Conservation (phyloP, 768 basidiomycete species). For the Ramaria sp. region DNA sequence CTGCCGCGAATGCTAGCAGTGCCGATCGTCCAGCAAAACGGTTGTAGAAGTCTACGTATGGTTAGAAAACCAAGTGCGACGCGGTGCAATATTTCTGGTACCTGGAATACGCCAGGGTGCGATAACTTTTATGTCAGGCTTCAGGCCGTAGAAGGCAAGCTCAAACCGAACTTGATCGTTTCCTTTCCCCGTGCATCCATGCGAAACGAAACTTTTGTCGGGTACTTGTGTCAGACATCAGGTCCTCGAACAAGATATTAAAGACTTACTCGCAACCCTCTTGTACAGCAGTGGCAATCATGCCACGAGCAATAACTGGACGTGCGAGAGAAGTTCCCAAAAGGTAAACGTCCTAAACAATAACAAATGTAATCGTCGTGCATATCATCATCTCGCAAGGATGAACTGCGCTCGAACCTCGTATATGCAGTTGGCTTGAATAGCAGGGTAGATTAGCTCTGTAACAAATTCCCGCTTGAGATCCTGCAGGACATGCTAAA, state of each 20-base stretch:
- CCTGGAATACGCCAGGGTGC: constrained; percentile 97
- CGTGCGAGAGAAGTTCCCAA: constrained; percentile 96
- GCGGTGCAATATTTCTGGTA: constrained; percentile 21
- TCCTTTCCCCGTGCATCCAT: constrained; percentile 99
- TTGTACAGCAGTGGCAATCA: constrained; percentile 85
- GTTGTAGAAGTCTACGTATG: constrained; percentile 76
- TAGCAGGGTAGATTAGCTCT: constrained; percentile 94
- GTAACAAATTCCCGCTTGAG: constrained; percentile 91
- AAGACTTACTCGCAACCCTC: constrained; percentile 89
- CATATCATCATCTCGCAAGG: not conserved
- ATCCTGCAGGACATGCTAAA: constrained; percentile 41
- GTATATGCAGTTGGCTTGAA: constrained; percentile 98
- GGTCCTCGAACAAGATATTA: not conserved
- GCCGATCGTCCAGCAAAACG: constrained; percentile 94
- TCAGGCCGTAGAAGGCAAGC: constrained; percentile 95
- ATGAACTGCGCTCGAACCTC: constrained; percentile 43
- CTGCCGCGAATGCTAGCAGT: constrained; percentile 79
- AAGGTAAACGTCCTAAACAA: constrained; percentile 77
- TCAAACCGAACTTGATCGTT: constrained; percentile 99
- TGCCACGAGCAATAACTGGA: constrained; percentile 97
- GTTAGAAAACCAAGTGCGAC: not conserved
- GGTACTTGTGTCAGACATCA: not conserved
- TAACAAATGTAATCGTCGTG: not conserved
- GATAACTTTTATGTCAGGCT: constrained; percentile 97
- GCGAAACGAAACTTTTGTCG: constrained; percentile 71